Conservation (phyloP, 345 rosid genomes). For the Acer negundo region DNA sequence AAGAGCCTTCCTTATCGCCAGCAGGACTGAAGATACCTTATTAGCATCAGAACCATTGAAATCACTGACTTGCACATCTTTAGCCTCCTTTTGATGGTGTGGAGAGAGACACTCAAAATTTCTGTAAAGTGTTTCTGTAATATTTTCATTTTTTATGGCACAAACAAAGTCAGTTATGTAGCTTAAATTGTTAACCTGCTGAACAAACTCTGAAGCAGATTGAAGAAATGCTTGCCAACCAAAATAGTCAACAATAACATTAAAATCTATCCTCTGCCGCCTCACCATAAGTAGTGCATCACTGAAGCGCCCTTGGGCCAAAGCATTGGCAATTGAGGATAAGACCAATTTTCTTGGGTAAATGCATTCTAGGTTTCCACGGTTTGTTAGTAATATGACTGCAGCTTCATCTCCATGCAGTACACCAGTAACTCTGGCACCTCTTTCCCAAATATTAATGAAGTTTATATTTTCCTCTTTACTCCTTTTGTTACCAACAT, state of each 20-base stretch:
- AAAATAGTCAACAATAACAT: constrained; percentile 73
- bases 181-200: constrained; percentile 76
- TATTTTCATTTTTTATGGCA: constrained; percentile 77
- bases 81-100: constrained; percentile 41
- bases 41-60: constrained; percentile 28
- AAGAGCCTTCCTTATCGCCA: constrained; percentile 80
- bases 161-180: constrained; percentile 91
- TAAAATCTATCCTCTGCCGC: constrained; percentile 93
- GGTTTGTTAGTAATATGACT: constrained; percentile 74
- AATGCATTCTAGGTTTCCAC: constrained; percentile 89
- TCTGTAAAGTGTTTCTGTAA: constrained; percentile 70
- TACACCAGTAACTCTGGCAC: constrained; percentile 82
- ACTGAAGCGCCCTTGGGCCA: constrained; percentile 64
- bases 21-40: constrained; percentile 83
- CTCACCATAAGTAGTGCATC: constrained; percentile 92
- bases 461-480: constrained; percentile 62
- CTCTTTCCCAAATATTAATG: constrained; percentile 87
- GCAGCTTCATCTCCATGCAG: constrained; percentile 93
- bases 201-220: constrained; percentile 79
- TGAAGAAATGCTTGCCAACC: constrained; percentile 84
- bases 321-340: constrained; percentile 71
- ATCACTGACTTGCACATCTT: constrained; percentile 42
- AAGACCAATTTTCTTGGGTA: constrained; percentile 93
- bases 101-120: constrained; percentile 45
- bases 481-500: constrained; percentile 46